Conservation (phyloP, 257 asterid species). For the Echites panduratus region DNA sequence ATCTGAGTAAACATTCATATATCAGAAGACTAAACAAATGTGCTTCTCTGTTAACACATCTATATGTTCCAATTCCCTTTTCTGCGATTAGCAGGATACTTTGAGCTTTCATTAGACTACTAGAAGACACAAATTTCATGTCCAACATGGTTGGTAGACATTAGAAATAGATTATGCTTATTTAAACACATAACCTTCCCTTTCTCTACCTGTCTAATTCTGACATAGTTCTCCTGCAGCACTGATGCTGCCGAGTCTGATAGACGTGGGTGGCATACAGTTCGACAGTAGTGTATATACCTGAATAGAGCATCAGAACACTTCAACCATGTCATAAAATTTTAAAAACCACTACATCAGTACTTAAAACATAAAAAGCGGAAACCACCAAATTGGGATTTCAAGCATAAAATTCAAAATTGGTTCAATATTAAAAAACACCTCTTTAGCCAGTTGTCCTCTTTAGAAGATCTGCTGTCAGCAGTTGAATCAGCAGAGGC, state of each 20-base stretch:
- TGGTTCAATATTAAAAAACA: slow-evolving; percentile 17
- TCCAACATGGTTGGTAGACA: neutral
- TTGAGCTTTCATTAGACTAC: neutral
- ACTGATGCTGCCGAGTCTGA: slow-evolving; percentile 86
- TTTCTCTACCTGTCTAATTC: slow-evolving; percentile 77
- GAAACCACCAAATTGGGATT: slow-evolving; percentile 3
- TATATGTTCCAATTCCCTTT: neutral
- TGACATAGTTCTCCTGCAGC: slow-evolving; percentile 81
- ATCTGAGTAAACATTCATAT: neutral
- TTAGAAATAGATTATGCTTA: neutral
- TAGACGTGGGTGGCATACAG: slow-evolving; percentile 84
- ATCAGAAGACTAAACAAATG: neutral
- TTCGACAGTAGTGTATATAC: slow-evolving; percentile 86
- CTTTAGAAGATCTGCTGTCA: slow-evolving; percentile 59
- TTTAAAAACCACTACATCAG: slow-evolving; percentile 2
- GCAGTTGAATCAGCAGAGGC: slow-evolving; percentile 78
- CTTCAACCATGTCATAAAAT: slow-evolving; percentile 17
- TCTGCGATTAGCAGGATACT: neutral
- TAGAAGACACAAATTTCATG: neutral
- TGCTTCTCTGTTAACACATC: neutral
- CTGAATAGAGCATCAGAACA: slow-evolving; percentile 35
- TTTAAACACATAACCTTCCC: neutral
- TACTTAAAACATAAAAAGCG: neutral
- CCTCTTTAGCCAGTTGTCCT: slow-evolving; percentile 96
- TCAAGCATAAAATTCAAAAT: slow-evolving; percentile 4